Base-by-base conservation (phyloP, 225 moss, liverwort and hornwort species). In the Physcomitrium patens region DNA sequence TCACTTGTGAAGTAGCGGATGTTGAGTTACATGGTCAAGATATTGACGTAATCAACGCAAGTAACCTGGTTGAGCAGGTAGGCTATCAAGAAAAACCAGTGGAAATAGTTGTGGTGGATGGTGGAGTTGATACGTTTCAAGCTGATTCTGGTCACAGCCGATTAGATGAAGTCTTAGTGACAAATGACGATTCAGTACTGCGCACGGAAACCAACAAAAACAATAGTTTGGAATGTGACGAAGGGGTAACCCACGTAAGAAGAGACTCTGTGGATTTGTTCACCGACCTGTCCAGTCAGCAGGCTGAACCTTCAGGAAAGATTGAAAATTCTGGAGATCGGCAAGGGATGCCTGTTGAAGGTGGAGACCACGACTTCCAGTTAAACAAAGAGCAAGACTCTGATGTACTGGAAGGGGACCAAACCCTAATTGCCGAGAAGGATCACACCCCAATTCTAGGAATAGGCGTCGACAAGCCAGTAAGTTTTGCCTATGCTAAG, bases 271-370 rank as follows among this genome's bases (percentile, higher is more conserved):
- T 28, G 45, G 28, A 56, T 55, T 55, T 28, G 10, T 55, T 43
- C 28, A 23, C 15, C 65, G 51, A 20, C n/a, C 41, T 52, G 22
- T 43, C 63, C 52, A 57, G n/a, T 55, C 56, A 45, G 56, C 57
- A 37, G 47, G 16, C 37, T 44, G 9, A 26, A 12, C 49, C 15
- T 23, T 20, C 64, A 14, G 14, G 63, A 50, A 9, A 74, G 78
- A 10, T 46, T 19, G 73, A 79, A 73, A 70, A 75, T 48, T 65
- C 58, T 79, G 81, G 60, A 63, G 12, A 13, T 27, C 24, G 63
- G 17, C 49, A 52, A 28, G 51, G 41, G 9, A 69, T 69, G 74
- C 58, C 60, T 47, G 43, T 42, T 11, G 10, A 68, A 24, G 41
- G 51, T 57, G 50, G 37, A 26, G 73, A 37, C 16, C 58, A 63